Evolutionary conservation across 2,329 filamentous ascomycete species (phyloP).

Genomic region (Ceratocystis harringtonii): DNA sequence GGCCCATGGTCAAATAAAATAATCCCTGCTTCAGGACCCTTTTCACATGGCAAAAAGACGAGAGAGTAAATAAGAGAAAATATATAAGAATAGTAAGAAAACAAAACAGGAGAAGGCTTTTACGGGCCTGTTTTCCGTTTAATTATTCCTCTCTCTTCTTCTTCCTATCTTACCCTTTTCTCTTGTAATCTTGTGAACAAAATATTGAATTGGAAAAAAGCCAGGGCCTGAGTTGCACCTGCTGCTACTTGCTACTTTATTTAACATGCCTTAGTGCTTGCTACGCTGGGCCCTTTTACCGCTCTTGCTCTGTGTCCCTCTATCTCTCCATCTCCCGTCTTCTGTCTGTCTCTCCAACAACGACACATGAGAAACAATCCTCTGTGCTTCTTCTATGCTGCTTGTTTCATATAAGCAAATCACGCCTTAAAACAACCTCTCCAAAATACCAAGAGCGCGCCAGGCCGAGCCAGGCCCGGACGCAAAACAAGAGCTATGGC

Average conservation of each 20-base stretch:
- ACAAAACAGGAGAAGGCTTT: neutral
- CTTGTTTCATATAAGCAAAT: neutral
- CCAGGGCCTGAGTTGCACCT: no score
- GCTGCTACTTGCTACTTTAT: no score
- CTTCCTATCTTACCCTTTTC: neutral
- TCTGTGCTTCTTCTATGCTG: neutral
- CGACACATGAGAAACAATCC: no score
- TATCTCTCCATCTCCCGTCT: neutral
- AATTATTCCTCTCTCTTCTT: neutral
- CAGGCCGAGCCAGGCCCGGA: neutral
- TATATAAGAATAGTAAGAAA: neutral
- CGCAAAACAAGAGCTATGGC: no score
- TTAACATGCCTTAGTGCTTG: neutral
- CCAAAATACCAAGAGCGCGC: neutral
- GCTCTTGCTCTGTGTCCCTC: neutral
- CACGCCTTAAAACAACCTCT: neutral
- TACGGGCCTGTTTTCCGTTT: neutral
- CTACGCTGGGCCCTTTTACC: neutral
- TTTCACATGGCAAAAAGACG: slow-evolving; percentile 1
- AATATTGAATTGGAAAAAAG: no score
- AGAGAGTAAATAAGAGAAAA: neutral
- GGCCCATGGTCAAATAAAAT: neutral
- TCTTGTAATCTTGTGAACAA: neutral
- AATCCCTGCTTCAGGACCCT: neutral
- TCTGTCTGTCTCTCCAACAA: no score